A percentile compares a stretch with the other conserved stretches of the same genome.
These are phyloP conservation scores for Tricholoma terreum DNA, from an alignment of 768 basidiomycete species.

Conservation along the genomic window DNA sequence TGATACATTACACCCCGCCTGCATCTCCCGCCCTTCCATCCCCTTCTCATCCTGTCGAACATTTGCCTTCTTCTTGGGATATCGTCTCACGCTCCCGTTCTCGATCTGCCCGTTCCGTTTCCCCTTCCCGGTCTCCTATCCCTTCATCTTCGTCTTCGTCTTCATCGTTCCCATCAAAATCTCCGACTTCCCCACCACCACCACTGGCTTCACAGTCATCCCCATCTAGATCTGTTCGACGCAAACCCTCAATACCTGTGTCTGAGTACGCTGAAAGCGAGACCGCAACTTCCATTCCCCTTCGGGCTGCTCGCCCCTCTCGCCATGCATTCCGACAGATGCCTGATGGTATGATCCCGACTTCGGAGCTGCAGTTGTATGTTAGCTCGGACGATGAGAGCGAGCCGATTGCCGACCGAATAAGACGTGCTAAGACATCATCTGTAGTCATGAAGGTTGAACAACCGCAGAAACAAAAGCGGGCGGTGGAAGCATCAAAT, in stretches of 20 bases:
- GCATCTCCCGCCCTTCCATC: background rate
- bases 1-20: background rate
- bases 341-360: conserved; percentile 13
- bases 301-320: background rate
- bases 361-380: conserved; percentile 9
- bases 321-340: conserved; percentile 3
- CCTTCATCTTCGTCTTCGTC: background rate
- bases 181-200: background rate
- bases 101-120: background rate
- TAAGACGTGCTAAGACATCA: background rate
- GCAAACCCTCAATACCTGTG: background rate
- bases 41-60: background rate
- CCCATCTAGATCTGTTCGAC: background rate
- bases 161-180: background rate
- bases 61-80: conserved; percentile 1
- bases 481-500: background rate
- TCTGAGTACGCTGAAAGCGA: background rate
- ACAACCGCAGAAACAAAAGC: background rate
- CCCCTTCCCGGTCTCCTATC: background rate
- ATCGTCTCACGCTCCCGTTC: background rate
- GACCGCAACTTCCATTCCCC: background rate
- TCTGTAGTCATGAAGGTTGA: background rate
- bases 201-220: background rate
- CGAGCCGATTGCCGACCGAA: background rate
- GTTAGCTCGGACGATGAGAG: conserved; percentile 5